Evolutionary conservation across 164 flowering plant genomes (phyloP), one percentile per base, ranked within the genome.

Genomic region (Tinospora cordifolia): DNA sequence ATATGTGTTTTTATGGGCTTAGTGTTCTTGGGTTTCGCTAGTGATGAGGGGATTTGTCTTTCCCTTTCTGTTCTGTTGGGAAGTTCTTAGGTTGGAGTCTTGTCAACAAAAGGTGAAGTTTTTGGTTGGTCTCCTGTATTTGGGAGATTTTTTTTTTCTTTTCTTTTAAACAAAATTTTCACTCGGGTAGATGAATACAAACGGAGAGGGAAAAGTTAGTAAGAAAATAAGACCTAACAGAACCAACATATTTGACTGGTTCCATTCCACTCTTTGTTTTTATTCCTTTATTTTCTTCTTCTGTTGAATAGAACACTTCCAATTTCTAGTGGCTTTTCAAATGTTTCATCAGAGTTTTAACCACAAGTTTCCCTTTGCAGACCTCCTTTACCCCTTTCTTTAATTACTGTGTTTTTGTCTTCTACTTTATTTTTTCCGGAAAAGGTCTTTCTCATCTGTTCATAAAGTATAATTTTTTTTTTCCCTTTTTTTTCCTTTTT

Each of bases 11-110:
- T 46, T 69, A 51, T 69, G 71, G 59, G 75, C 51, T 75, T 6
- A 36, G 6, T 64, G 12, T 19, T 21, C 3, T 65, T 38, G 26
- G 70, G 77, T 74, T 74, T 39, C 44, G 30, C 36, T 67, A 62
- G 67, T 63, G 77, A 22, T 72, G 69, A 19, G 64, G 73, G 78
- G 84, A 79, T 84, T 78, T 84, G n/a, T n/a, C n/a, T n/a, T n/a
- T n/a, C n/a, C n/a, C n/a, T n/a, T n/a, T n/a, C n/a, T n/a, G n/a
- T n/a, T n/a, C n/a, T 81, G 81, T 84, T 71, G 17, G 12, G 57
- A 36, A 63, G 72, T 68, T 74, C 70, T 72, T 72, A n/a, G 58
- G 62, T 71, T 71, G 57, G 62, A 64, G 89, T 79, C 89, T 79
- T 82, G 82, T 84, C 86, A 78, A 75, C 65, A 74, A 63, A 71